phyloP scores from a whole-genome alignment of 306 rosid genomes.

The Geum urbanum region DNA sequence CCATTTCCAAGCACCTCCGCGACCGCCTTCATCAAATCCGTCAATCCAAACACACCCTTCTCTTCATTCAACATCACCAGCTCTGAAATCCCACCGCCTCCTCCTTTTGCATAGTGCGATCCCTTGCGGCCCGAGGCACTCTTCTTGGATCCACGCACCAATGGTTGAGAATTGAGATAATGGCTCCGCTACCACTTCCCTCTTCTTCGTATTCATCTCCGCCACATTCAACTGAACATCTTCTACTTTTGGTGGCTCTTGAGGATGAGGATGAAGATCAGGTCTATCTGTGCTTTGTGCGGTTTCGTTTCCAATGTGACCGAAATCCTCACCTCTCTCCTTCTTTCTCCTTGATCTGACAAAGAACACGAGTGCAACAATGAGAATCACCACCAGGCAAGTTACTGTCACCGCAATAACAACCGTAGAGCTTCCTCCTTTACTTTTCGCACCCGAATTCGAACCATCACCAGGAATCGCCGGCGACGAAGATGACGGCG shows the following conservation, averaged over 20 bases:
- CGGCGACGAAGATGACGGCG: background rate
- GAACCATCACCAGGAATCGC: background rate
- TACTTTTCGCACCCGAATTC: constrained; percentile 2
- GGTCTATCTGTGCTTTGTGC: background rate
- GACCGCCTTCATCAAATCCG: constrained; percentile 72
- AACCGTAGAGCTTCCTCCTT: constrained; percentile 8
- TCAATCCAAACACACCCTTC: constrained; percentile 60
- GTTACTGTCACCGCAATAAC: constrained; percentile 27
- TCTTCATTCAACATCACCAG: constrained; percentile 54
- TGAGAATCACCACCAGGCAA: constrained; percentile 24
- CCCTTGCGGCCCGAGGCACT: constrained; percentile 7
- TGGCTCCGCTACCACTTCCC: background rate
- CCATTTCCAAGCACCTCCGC: constrained; percentile 83
- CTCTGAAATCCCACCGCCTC: constrained; percentile 25
- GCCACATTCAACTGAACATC: constrained; percentile 48
- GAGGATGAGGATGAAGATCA: background rate
- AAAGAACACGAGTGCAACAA: constrained; percentile 21
- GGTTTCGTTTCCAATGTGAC: background rate
- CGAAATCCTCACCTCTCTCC: constrained; percentile 13
- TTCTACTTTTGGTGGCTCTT: background rate
- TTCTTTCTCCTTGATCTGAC: constrained; percentile 24
- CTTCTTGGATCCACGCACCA: background rate
- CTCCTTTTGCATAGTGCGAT: constrained; percentile 2
- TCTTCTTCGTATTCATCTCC: constrained; percentile 31
- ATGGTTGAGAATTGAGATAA: background rate